Conservation (phyloP, 2,329 filamentous ascomycete genomes). For the Fusarium sp. region DNA sequence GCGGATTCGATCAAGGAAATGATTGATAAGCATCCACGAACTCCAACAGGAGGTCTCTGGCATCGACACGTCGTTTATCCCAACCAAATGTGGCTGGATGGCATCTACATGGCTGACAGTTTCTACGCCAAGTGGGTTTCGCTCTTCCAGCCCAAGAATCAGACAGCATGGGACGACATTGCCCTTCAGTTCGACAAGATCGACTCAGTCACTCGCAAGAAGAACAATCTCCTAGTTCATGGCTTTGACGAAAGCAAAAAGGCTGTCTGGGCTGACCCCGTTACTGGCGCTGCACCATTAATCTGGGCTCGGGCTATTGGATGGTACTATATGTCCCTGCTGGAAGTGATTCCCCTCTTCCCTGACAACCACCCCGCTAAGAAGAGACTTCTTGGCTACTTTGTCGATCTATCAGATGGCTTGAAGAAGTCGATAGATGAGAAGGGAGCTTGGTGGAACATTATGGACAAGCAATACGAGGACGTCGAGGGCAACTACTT, state of each 20-base stretch:
- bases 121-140: slow-evolving; percentile 57
- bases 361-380: slow-evolving; percentile 52
- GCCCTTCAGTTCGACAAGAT: slow-evolving; percentile 59
- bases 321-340: slow-evolving; percentile 65
- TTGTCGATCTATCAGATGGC: slow-evolving; percentile 54
- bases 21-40: slow-evolving; percentile 62
- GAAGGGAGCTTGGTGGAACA: slow-evolving; percentile 67
- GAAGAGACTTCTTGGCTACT: slow-evolving; percentile 52
- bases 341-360: slow-evolving; percentile 62
- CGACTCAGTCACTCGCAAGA: slow-evolving; percentile 55
- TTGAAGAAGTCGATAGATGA: slow-evolving; percentile 58
- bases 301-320: slow-evolving; percentile 66
- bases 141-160: slow-evolving; percentile 51
- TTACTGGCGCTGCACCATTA: slow-evolving; percentile 62
- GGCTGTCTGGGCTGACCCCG: slow-evolving; percentile 63
- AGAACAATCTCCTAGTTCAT: slow-evolving; percentile 60
- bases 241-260: slow-evolving; percentile 64
- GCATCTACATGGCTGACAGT: slow-evolving; percentile 62
- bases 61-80: slow-evolving; percentile 59
- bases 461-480: slow-evolving; percentile 63
- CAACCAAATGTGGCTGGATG: slow-evolving; percentile 70
- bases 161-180: slow-evolving; percentile 58
- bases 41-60: slow-evolving; percentile 64
- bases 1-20: slow-evolving; percentile 59
- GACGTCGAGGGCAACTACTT: slow-evolving; percentile 67